Evolutionary conservation across 1,284 basidiomycete species (phyloP), one percentile per base, ranked within the genome.

Genomic region (Athelia psychrophila): DNA sequence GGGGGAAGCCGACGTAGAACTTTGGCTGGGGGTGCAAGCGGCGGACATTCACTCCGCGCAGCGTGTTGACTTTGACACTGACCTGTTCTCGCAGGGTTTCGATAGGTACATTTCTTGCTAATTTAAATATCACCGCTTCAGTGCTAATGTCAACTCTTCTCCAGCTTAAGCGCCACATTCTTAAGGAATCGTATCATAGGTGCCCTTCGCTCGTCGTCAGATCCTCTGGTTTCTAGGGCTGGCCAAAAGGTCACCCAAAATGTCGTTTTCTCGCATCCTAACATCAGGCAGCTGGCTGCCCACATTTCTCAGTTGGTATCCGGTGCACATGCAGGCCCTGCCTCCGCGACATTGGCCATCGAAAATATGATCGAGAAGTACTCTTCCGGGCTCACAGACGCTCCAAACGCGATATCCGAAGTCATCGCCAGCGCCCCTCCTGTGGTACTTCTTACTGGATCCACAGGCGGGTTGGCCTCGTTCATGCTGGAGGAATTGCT

Each of bases 191-290:
- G 60, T 9, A 61, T 74, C 44, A 48, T 63, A 6, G 56, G 58
- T 10, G 67, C 66, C 1, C 52, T 75, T 45, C 61, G 62, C n/a
- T 54, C 55, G 10, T 30, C 47, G 3, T 40, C 44, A 1, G 45
- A 47, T 45, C 15, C 51, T 20, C 25, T 27, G 19, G 48, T 51
- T 2, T 20, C 3, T 16, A 35, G 9, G 23, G 62, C 58, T 9
- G 56, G 54, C 8, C 48, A 54, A 3, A 30, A 24, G 2, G 44
- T 70, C 15, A 47, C 58, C 0, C 65, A 67, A 47, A 66, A 65
- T 45, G 53, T 65, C 4, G 62, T 75, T 15, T 73, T 74, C 52
- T 54, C 57, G 0, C 55, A 69, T 42, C 69, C 72, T 1, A 59
- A 62, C 5, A 65, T 73, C 35, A 53, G 58, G 2, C 48, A 52